Evolutionary conservation across 2,329 filamentous ascomycete genomes (phyloP).

Genomic region (Pseudogymnoascus sp.): DNA sequence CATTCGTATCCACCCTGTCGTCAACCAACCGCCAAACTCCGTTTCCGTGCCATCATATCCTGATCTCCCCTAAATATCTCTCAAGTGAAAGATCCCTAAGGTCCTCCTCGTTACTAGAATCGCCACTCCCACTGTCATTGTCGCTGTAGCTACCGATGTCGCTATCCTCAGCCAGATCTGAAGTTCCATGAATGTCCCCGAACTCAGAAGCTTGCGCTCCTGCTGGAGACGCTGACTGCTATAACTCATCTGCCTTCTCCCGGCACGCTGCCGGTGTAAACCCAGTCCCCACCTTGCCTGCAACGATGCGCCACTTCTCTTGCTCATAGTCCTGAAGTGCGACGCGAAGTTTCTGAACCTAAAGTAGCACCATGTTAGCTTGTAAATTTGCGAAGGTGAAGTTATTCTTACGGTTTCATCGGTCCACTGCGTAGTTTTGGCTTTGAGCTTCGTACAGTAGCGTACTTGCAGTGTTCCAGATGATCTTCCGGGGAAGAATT

Average conservation of each 20-base stretch:
- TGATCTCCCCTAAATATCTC: neutral
- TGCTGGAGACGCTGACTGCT: constrained; percentile 30
- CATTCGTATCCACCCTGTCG: neutral
- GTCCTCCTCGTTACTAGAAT: neutral
- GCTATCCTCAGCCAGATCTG: neutral
- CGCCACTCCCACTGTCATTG: neutral
- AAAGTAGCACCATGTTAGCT: constrained; percentile 11
- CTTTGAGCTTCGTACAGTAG: constrained; percentile 92
- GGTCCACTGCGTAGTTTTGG: constrained; percentile 88
- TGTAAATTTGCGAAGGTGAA: constrained; percentile 7
- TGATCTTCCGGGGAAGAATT: constrained; percentile 87
- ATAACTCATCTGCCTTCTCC: constrained; percentile 43
- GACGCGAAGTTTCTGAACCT: constrained; percentile 71
- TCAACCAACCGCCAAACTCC: neutral
- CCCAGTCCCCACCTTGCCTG: constrained; percentile 82
- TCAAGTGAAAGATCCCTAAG: constrained; percentile 2
- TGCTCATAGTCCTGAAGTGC: constrained; percentile 80
- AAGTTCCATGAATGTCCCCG: constrained; percentile 22
- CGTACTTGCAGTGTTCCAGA: constrained; percentile 88
- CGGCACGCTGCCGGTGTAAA: constrained; percentile 83
- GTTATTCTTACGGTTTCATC: constrained; percentile 71
- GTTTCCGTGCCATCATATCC: neutral
- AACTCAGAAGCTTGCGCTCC: constrained; percentile 29
- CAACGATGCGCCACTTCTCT: constrained; percentile 88
- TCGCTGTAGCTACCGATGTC: neutral